These are phyloP conservation scores for Blastobotrys attinorum DNA, from an alignment of 805 yeast species.

Conservation along the genomic window DNA sequence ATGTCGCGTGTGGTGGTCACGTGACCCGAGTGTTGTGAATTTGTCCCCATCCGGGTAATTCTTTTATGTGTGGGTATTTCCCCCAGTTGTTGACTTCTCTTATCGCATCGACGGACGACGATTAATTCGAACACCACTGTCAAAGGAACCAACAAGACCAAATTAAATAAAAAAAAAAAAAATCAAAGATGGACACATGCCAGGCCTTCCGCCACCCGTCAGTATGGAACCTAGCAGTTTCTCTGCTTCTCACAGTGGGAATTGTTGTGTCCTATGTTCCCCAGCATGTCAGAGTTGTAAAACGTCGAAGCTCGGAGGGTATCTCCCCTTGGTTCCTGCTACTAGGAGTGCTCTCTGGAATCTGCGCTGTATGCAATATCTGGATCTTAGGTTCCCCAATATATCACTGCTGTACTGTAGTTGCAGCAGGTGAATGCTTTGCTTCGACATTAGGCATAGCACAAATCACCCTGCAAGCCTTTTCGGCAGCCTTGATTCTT, in stretches of 20 bases:
- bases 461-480: constrained; percentile 58
- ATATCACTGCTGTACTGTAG: constrained; percentile 47
- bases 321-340: constrained; percentile 64
- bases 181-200: not conserved
- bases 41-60: too few relatives aligned
- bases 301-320: constrained; percentile 64
- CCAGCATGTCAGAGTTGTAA: constrained; percentile 55
- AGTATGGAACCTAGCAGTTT: constrained; percentile 38
- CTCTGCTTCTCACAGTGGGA: constrained; percentile 52
- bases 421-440: constrained; percentile 50
- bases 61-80: too few relatives aligned
- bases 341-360: constrained; percentile 63
- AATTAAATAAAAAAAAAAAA: not conserved
- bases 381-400: constrained; percentile 54
- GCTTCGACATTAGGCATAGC: constrained; percentile 58
- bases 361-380: constrained; percentile 60
- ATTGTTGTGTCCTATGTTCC: constrained; percentile 68
- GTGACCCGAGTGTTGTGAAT: not conserved
- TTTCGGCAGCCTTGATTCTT: constrained; percentile 50
- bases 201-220: constrained; percentile 28
- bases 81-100: too few relatives aligned
- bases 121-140: too few relatives aligned
- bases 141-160: too few relatives aligned
- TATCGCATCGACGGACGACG: too few relatives aligned
- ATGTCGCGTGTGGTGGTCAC: too few relatives aligned